Base-by-base conservation (phyloP, 2,329 filamentous ascomycete species). In the Tetracladium maxilliforme region DNA sequence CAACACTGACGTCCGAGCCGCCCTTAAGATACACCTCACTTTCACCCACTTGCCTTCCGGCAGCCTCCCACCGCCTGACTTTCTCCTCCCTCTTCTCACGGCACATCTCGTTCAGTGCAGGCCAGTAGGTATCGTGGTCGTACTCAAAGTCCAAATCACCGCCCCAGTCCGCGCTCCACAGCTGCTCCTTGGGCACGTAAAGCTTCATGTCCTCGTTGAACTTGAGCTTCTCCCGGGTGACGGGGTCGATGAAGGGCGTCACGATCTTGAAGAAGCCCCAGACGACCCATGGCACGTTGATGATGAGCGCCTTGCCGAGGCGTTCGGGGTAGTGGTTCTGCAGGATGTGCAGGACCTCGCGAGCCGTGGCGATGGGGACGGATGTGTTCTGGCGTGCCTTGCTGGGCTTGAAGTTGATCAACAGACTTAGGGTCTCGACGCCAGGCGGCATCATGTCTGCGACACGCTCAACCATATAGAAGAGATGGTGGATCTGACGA, bases 241-340 rank as follows among this genome's bases (percentile, higher is more conserved):
- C 58, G 6, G 90, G 90, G 51, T 98, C 90, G 54, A 98, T 93
- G 54, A 98, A 94, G 19, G 87, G 84, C 5, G 73, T 84, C 53
- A 98, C 86, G 41, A 94, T 59, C 54, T 92, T 94, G 65, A 95
- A 92, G 64, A 98, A 98, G 25, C 80, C 80, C 50, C 70, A 76
- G 32, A 95, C 81, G 34, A 92, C 67, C 72, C 82, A 94, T 1
- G 87, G 87, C 24, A 93, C 81, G 38, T 95, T 92, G 37, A 86
- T 80, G 33, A 95, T 82, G 40, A 95, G 63, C 4, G 87, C 86
- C 40, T 78, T 71, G 23, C 90, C 90, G 16, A 98, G 58, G 27
- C 90, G 63, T 58, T 98, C 90, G 0, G 90, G 90, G 47, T 95
- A 95, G 54, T 98, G 86, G 36, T 78, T 86, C 55, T 98, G 90